Conservation (phyloP, 495 filamentous ascomycete genomes). For the Cercophora sp. region DNA sequence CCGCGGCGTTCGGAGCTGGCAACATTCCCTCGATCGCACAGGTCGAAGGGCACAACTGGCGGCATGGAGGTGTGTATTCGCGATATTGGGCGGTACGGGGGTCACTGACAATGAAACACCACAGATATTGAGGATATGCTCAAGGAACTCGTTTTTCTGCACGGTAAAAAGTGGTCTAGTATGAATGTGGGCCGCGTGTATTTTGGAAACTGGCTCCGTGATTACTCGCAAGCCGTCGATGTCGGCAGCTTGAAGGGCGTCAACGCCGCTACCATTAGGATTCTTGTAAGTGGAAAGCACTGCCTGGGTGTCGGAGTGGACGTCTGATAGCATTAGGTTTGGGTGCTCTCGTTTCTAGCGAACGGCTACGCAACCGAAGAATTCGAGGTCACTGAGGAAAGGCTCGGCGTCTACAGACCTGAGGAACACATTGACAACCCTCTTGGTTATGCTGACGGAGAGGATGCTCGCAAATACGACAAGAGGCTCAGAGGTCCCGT, state of each 20-base stretch:
- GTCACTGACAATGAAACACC: neutral
- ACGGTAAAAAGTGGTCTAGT: constrained; percentile 91
- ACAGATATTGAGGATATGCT: constrained; percentile 84
- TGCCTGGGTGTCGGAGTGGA: neutral
- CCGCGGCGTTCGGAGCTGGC: constrained; percentile 85
- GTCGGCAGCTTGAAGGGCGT: constrained; percentile 86
- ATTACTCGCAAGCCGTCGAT: constrained; percentile 87
- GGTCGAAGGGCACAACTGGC: constrained; percentile 93
- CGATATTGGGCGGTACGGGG: neutral
- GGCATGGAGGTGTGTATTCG: constrained; percentile 64
- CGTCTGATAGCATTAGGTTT: constrained; percentile 41
- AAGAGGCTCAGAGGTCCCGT: constrained; percentile 77
- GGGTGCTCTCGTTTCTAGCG: constrained; percentile 86
- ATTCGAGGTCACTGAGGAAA: constrained; percentile 91
- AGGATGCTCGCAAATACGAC: constrained; percentile 82
- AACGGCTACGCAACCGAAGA: constrained; percentile 97
- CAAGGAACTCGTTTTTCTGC: constrained; percentile 79
- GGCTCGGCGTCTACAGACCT: constrained; percentile 86
- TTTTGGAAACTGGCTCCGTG: constrained; percentile 78
- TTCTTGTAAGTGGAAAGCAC: constrained; percentile 52
- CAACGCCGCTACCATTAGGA: constrained; percentile 83
- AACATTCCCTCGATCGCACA: constrained; percentile 93
- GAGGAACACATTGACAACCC: constrained; percentile 96
- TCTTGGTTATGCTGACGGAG: constrained; percentile 83
- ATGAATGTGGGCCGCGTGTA: constrained; percentile 87